A percentile compares a stretch with the other conserved stretches of the same genome.
phyloP scores from a whole-genome alignment of 2,329 filamentous ascomycete species.

The Didymella pomorum region DNA sequence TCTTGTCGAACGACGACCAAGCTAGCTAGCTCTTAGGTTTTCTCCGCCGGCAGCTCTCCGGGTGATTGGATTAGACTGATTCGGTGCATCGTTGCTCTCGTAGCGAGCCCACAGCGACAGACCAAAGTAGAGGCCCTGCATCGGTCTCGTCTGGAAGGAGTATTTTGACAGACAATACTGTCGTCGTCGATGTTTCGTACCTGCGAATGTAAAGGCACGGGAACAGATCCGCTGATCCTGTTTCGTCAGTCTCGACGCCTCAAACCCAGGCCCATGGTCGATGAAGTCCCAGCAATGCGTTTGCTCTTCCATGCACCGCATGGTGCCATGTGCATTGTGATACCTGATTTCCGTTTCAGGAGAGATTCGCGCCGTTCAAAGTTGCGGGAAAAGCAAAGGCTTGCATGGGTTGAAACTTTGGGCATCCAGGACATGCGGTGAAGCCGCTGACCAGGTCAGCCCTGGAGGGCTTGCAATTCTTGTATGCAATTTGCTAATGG shows the following conservation, averaged over 20 bases:
- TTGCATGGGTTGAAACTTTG: neutral
- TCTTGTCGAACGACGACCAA: slow-evolving; percentile 1
- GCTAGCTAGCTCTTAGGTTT: slow-evolving; percentile 2
- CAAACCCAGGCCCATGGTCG: slow-evolving; percentile 17
- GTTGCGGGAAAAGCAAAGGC: neutral
- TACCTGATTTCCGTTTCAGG: neutral
- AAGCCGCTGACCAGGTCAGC: slow-evolving; percentile 1
- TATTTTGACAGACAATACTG: slow-evolving; percentile 5
- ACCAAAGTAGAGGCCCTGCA: slow-evolving; percentile 16
- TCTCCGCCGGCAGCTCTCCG: neutral
- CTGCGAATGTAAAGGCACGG: slow-evolving; percentile 5
- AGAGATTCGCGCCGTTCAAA: neutral
- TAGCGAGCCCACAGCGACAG: slow-evolving; percentile 4
- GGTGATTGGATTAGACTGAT: neutral
- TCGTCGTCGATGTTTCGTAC: neutral
- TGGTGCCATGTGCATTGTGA: slow-evolving; percentile 2
- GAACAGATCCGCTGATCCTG: slow-evolving; percentile 1
- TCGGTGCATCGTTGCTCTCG: slow-evolving; percentile 5
- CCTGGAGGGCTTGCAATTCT: neutral
- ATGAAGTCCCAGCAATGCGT: slow-evolving; percentile 1
- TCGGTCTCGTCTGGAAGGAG: slow-evolving; percentile 1
- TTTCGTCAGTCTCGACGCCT: slow-evolving; percentile 9
- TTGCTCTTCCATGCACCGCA: slow-evolving; percentile 2
- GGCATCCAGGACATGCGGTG: slow-evolving; percentile 9
- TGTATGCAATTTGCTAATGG: neutral